Percentiles rank a stretch among this genome's conserved stretches.
These are phyloP conservation scores for Phytophthora ramorum DNA, from an alignment of 352 stramenopile genomes.

Conservation along the genomic window DNA sequence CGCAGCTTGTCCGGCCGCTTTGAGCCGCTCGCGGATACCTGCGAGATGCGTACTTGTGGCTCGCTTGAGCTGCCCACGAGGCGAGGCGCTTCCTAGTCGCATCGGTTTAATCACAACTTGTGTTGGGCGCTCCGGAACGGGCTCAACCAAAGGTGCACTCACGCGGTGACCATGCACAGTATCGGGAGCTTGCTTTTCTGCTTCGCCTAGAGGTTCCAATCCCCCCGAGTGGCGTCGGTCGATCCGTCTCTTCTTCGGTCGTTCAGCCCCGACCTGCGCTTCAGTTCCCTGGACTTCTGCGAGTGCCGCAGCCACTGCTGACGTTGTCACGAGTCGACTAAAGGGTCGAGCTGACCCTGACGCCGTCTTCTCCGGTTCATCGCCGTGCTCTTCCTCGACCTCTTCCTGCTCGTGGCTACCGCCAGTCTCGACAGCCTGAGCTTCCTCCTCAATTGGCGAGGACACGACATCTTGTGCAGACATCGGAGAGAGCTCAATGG, in stretches of 20 bases:
- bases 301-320: slow-evolving; percentile 31
- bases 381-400: background rate
- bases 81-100: slow-evolving; percentile 14
- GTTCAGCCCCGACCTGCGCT: slow-evolving; percentile 7
- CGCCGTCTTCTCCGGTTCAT: slow-evolving; percentile 8
- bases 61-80: slow-evolving; percentile 24
- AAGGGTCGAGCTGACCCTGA: slow-evolving; percentile 16
- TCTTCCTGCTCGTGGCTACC: slow-evolving; percentile 1
- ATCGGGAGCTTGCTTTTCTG: slow-evolving; percentile 3
- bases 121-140: background rate
- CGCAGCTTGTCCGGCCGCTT: slow-evolving; percentile 14
- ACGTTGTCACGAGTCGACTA: slow-evolving; percentile 29
- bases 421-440: background rate
- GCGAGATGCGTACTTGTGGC: slow-evolving; percentile 25
- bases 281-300: slow-evolving; percentile 30
- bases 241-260: slow-evolving; percentile 17
- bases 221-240: slow-evolving; percentile 26
- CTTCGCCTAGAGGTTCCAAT: slow-evolving; percentile 6
- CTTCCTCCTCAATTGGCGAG: background rate
- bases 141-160: slow-evolving; percentile 15
- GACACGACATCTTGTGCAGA: slow-evolving; percentile 16
- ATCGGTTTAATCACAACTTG: slow-evolving; percentile 12
- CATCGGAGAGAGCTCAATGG: slow-evolving; percentile 23
- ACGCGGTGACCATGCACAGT: slow-evolving; percentile 3
- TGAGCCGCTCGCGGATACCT: slow-evolving; percentile 27